Conservation (phyloP, 331 rosid species). For the Cydonia oblonga region DNA sequence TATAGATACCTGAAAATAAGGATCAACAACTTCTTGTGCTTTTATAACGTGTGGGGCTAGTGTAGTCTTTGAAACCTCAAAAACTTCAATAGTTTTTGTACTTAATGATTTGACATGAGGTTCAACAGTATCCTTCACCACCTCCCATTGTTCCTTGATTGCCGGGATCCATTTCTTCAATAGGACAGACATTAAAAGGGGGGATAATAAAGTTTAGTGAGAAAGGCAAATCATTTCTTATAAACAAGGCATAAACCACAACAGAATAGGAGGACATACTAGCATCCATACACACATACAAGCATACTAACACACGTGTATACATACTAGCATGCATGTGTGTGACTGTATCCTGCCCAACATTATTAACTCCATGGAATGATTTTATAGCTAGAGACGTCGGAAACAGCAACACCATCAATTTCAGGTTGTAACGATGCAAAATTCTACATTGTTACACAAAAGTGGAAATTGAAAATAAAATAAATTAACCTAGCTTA, state of each 20-base stretch:
- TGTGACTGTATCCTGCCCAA: not conserved
- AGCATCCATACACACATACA: not conserved
- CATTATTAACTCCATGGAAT: not conserved
- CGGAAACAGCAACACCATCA: not conserved
- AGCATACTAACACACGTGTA: not conserved
- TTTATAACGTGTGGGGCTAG: slow-evolving; percentile 50
- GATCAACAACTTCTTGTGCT: slow-evolving; percentile 53
- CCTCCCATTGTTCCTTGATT: slow-evolving; percentile 44
- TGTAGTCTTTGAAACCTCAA: slow-evolving; percentile 48
- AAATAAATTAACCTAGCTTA: slow-evolving; percentile 29
- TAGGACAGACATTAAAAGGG: slow-evolving; percentile 4
- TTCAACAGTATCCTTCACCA: slow-evolving; percentile 41
- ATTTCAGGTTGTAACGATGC: not conserved
- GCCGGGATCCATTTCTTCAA: slow-evolving; percentile 78
- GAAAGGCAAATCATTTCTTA: not conserved
- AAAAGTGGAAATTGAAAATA: slow-evolving; percentile 10
- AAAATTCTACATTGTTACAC: not conserved
- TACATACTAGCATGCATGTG: not conserved
- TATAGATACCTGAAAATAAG: slow-evolving; percentile 64
- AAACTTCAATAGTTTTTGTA: slow-evolving; percentile 45
- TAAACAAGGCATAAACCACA: not conserved
- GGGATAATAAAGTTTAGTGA: slow-evolving; percentile 3
- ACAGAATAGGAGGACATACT: not conserved
- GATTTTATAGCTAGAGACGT: not conserved
- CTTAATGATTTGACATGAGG: slow-evolving; percentile 47